Base-by-base conservation (phyloP, 306 rosid species). In the Begonia loranthoides region DNA sequence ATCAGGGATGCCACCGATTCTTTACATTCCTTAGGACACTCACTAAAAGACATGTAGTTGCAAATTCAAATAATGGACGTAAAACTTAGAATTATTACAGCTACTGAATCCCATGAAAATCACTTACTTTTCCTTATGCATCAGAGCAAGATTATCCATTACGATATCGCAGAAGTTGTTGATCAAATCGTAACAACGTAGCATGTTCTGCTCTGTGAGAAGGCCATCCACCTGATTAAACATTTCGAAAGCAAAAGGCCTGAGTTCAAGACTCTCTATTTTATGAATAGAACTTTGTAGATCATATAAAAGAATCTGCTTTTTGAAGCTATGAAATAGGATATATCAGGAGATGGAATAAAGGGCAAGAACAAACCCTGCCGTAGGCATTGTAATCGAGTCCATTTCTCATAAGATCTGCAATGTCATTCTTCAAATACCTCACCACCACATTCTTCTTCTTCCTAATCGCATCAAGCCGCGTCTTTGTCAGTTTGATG, bases 11-110 rank as follows among this genome's bases (percentile, higher is more conserved):
- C 45, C 4, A 86, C 78, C 9, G 88, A 83, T 74, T 86, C 99
- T 49, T 66, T 83, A 80, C 96, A 86, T 65, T 86, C 99, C 21
- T 80, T 95, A 14, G 94, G 94, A 66, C 94, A 90, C 33, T 70
- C 92, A 6, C 99, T 90, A 33, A 9, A 46, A 44, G 47, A 10
- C 4, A 10, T 12, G 13, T 12, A 43, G n/a, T 43, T 0, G 13
- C 13, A 10, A 28, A 28, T 28, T 28, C 36, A 28, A 4, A 28
- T 0, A 7, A 28, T 28, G 36, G 9, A 28, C 36, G 36, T 28
- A 28, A 28, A 57, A n/a, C 48, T 41, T 14, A 17, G 28, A 13
- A 28, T 51, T 19, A 17, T 33, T 47, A 38, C 12, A 11, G 22
- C n/a, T 50, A 14, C 14, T 16, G 59, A 28, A 28, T 28, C 36